Evolutionary conservation across 768 basidiomycete genomes (phyloP), one percentile per base, ranked within the genome.

Genomic region (Hydnomerulius pinastri): DNA sequence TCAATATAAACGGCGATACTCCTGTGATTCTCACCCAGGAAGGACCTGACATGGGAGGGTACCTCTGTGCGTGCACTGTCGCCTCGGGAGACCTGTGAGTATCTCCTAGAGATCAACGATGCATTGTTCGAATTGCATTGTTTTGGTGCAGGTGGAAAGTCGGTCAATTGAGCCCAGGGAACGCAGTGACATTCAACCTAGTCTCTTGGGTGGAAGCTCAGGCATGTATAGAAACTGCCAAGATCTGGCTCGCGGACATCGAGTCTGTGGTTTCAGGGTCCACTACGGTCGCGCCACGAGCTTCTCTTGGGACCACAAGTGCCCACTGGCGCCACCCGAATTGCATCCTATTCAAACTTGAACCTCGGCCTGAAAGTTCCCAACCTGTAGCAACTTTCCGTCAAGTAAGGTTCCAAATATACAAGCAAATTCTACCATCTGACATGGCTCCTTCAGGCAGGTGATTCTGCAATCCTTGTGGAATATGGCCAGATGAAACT

Each of bases 1-100:
- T 86, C 51, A 85, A 86, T 56, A 50, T 85, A 45, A 87, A 87
- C 55, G 85, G 85, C 2, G 85, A 87, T 59, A 85, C 83, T 0
- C 85, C 86, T 0, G 82, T 86, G 2, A 78, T 86, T n/a, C 66
- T 86, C 43, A 75, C 76, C 4, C 74, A 75, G 23, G 86, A 86
- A 58, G 80, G 80, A 0, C 83, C 82, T 0, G 80, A 82, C 62
- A 81, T 82, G 76, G 82, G 83, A 6, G 83, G 83, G 2, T 83
- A 85, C 45, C 60, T 83, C 11, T 85, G 81, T 56, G 45, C 77
- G 17, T 81, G 79, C 50, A 81, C 82, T 0, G 71, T 84, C 3
- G 73, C 75, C 4, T 69, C 75, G 3, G 73, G 70, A 1, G 82
- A 85, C 15, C 58, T 77, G 83, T 82, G 55, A 45, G 77, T 64